Conservation (phyloP, 2,329 filamentous ascomycete species). For the Dothistroma pini region DNA sequence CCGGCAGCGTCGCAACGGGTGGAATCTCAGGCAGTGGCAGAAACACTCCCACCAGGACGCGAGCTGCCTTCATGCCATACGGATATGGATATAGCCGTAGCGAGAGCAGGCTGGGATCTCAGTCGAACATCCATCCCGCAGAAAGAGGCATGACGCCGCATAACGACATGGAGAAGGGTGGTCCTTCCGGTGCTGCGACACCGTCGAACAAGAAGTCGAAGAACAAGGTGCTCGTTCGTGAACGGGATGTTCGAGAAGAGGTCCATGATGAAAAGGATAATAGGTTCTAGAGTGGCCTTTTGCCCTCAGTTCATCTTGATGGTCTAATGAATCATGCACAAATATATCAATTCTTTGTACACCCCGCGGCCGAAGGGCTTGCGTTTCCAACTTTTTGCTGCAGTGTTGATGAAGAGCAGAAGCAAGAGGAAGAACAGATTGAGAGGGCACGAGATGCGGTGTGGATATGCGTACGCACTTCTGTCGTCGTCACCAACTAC, state of each 20-base stretch:
- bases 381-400: background rate
- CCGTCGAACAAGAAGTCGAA: slow-evolving; percentile 17
- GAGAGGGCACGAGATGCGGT: background rate
- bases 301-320: background rate
- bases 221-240: slow-evolving; percentile 20
- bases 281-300: slow-evolving; percentile 1
- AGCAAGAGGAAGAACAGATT: background rate
- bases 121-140: slow-evolving; percentile 15
- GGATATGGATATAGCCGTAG: slow-evolving; percentile 33
- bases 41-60: slow-evolving; percentile 29
- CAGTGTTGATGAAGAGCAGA: background rate
- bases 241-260: slow-evolving; percentile 17
- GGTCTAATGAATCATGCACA: slow-evolving; percentile 2
- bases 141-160: slow-evolving; percentile 24
- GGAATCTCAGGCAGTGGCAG: slow-evolving; percentile 18
- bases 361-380: background rate
- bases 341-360: background rate
- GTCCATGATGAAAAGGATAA: slow-evolving; percentile 3
- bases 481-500: background rate
- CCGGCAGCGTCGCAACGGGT: slow-evolving; percentile 6
- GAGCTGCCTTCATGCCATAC: slow-evolving; percentile 35
- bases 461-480: background rate
- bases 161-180: slow-evolving; percentile 24
- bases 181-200: slow-evolving; percentile 1
- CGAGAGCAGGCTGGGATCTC: slow-evolving; percentile 19